phyloP scores from a whole-genome alignment of 257 asterid genomes.

The Solanum piurae region DNA sequence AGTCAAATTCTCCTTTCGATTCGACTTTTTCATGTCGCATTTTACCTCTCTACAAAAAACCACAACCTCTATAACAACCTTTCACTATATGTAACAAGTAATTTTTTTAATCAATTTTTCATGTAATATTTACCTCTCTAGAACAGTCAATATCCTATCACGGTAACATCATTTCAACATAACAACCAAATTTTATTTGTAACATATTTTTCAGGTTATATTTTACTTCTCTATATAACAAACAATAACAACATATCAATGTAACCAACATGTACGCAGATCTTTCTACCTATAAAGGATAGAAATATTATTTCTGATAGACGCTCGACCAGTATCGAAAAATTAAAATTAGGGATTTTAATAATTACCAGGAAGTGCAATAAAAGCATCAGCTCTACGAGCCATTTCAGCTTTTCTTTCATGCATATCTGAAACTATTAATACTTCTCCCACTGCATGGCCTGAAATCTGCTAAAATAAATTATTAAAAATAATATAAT shows the following conservation, averaged over 20 bases:
- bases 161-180: neutral
- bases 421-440: slow-evolving; percentile 56
- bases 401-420: slow-evolving; percentile 72
- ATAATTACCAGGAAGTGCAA: slow-evolving; percentile 51
- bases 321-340: neutral
- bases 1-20: neutral
- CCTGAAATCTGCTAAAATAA: slow-evolving; percentile 41
- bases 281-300: neutral
- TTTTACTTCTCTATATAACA: neutral
- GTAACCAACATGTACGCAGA: neutral
- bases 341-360: neutral
- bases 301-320: neutral
- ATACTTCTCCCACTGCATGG: slow-evolving; percentile 44
- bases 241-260: neutral
- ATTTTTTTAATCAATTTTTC: neutral
- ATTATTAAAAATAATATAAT: neutral
- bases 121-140: neutral
- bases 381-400: slow-evolving; percentile 40
- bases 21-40: neutral
- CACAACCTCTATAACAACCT: neutral
- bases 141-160: neutral
- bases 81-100: neutral
- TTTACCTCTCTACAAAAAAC: neutral
- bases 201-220: neutral
- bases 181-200: neutral